Base-by-base conservation (phyloP, 2,329 filamentous ascomycete genomes). In the Monosporascus sp. region DNA sequence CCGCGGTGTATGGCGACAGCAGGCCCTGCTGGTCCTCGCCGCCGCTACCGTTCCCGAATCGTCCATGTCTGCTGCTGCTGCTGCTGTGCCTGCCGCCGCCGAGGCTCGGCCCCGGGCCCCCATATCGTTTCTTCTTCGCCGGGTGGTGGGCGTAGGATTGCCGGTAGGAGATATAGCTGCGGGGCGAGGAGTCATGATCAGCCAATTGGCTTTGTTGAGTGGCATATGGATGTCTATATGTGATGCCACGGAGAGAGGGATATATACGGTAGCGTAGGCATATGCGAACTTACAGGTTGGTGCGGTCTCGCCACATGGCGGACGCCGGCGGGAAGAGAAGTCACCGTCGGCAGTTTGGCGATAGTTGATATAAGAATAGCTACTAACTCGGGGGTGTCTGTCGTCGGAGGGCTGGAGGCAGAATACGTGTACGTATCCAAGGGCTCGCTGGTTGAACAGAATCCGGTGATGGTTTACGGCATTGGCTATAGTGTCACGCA, bases 271-370 rank as follows among this genome's bases (percentile, higher is more conserved):
- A 34, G 31, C 31, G 9, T 34, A 34, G 5, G 31, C 11, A 34
- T 34, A 3, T 14, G 31, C 31, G 31, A 47, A 69, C 83, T 65
- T 85, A 97, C 91, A 99, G 88, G 72, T 97, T 99, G 64, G 94
- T 99, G 76, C 94, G 88, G 82, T 99, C 94, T 79, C 94, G 91
- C 92, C 92, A 99, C 91, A 96, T 96, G 77, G 82, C 87, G 85
- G 80, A 81, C 78, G 76, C 75, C 68, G 58, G 57, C 58, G 50
- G 59, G 57, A 61, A 58, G 58, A 56, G 52, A 59, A 51, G 51
- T 53, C 56, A 60, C 61, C 61, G 56, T 65, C 62, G 64, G 57
- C 44, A 27, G 11, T 62, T 60, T 56, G 47, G 56, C 55, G 50
- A 50, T 55, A 36, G 50, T 48, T 49, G 50, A 49, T 50, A 50